phyloP scores from a whole-genome alignment of 768 basidiomycete genomes.

The Termitomyces sp. region DNA sequence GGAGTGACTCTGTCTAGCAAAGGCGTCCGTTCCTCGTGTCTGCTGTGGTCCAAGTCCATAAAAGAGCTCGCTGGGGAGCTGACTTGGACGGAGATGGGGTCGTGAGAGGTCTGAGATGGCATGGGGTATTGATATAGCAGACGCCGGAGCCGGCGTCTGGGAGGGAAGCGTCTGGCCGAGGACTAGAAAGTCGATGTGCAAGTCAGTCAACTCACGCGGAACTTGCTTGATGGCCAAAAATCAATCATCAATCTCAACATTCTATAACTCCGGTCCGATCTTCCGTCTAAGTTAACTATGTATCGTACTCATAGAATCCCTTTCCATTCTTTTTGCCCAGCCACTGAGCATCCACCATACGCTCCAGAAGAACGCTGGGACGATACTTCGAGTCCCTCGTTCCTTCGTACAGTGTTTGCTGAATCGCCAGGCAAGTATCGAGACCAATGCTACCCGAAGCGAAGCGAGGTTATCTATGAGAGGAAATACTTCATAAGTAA shows the following conservation, averaged over 20 bases:
- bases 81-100: background rate
- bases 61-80: conserved; percentile 15
- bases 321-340: conserved; percentile 89
- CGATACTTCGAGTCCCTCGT: conserved; percentile 95
- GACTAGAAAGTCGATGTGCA: background rate
- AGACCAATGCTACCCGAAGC: conserved; percentile 79
- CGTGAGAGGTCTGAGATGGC: conserved; percentile 1
- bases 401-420: conserved; percentile 82
- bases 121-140: background rate
- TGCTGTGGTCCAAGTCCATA: conserved; percentile 11
- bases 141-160: background rate
- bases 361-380: conserved; percentile 81
- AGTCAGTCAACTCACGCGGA: background rate
- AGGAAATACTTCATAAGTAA: background rate
- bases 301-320: conserved; percentile 86
- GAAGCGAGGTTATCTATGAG: conserved; percentile 2
- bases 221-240: background rate
- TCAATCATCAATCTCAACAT: background rate
- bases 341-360: conserved; percentile 98
- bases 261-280: background rate
- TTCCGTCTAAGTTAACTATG: conserved; percentile 4
- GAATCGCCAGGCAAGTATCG: conserved; percentile 93
- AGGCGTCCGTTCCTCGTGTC: conserved; percentile 25
- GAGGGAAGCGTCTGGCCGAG: background rate
- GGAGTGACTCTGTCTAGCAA: conserved; percentile 24